Evolutionary conservation across 2,329 filamentous ascomycete genomes (phyloP).

Genomic region (Ascochyta pisi): DNA sequence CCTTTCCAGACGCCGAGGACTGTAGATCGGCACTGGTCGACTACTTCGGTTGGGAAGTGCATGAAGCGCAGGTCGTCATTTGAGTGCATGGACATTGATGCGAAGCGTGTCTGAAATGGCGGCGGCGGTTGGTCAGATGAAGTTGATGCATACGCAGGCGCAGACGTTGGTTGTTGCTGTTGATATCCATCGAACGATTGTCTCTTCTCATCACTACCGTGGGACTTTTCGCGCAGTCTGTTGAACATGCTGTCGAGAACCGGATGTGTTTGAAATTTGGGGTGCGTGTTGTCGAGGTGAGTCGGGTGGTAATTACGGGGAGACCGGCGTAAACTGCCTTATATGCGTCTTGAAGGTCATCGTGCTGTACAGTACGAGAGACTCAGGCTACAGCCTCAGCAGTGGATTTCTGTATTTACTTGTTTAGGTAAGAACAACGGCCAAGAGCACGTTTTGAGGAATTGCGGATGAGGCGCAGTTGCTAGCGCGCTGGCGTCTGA

Average conservation of each 20-base stretch:
- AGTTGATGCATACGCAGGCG: slow-evolving; percentile 17
- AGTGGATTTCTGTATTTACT: background rate
- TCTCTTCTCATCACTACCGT: slow-evolving; percentile 20
- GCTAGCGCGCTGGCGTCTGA: background rate
- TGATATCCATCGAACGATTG: slow-evolving; percentile 5
- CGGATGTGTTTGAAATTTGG: background rate
- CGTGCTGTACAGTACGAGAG: background rate
- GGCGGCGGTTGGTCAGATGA: slow-evolving; percentile 17
- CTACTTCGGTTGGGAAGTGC: slow-evolving; percentile 40
- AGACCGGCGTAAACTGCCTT: background rate
- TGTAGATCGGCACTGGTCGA: slow-evolving; percentile 34
- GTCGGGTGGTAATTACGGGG: background rate
- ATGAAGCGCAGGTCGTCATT: slow-evolving; percentile 44
- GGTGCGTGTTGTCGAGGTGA: too few relatives aligned
- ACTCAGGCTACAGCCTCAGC: background rate
- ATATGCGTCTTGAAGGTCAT: background rate
- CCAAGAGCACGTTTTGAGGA: slow-evolving; percentile 1
- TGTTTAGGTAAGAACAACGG: background rate
- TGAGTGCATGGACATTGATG: slow-evolving; percentile 34
- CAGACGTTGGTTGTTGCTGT: slow-evolving; percentile 6
- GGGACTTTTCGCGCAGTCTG: slow-evolving; percentile 21
- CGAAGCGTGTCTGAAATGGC: slow-evolving; percentile 31
- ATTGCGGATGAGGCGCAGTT: background rate
- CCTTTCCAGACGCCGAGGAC: slow-evolving; percentile 35
- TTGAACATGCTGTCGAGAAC: slow-evolving; percentile 17